A percentile compares a stretch with the other conserved stretches of the same genome.
Conservation (phyloP, 495 filamentous ascomycete genomes). For the Aspergillus affinis region DNA sequence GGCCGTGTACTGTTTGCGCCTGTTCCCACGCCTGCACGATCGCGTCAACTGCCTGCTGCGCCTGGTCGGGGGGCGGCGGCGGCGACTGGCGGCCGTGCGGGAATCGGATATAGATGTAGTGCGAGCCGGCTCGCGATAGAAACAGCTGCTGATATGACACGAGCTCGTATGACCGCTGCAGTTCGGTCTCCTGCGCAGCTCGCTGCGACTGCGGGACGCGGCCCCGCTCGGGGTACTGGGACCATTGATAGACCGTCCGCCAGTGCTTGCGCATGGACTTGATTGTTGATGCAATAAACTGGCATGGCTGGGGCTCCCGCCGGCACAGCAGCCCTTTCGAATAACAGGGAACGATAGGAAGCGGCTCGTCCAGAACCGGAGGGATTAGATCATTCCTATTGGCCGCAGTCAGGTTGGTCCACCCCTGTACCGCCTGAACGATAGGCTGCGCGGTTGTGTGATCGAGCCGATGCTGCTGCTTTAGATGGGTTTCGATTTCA, state of each 20-base stretch:
- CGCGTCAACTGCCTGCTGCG: not conserved
- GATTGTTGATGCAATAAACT: not conserved
- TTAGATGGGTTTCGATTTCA: not conserved
- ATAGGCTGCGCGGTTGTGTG: not conserved
- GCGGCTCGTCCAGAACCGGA: not conserved
- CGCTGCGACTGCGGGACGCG: not conserved
- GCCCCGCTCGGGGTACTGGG: not conserved
- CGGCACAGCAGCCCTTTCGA: conserved; percentile 2
- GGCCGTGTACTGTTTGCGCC: not conserved
- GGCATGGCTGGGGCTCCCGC: not conserved
- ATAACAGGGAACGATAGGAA: not conserved
- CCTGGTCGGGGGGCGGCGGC: not conserved
- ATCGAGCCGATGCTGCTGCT: not conserved
- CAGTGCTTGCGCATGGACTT: not conserved
- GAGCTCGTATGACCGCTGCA: not conserved
- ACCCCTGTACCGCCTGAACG: not conserved
- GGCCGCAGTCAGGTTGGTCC: not conserved
- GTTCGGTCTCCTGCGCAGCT: not conserved
- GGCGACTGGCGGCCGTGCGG: not conserved
- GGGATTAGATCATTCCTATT: not conserved
- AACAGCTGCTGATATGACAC: conserved; percentile 3
- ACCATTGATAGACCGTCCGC: conserved; percentile 2
- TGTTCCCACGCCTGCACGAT: not conserved
- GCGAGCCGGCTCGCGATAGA: not conserved
- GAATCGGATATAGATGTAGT: conserved; percentile 4